Evolutionary conservation across 768 basidiomycete genomes (phyloP).

Genomic region (Termitomyces sp.): DNA sequence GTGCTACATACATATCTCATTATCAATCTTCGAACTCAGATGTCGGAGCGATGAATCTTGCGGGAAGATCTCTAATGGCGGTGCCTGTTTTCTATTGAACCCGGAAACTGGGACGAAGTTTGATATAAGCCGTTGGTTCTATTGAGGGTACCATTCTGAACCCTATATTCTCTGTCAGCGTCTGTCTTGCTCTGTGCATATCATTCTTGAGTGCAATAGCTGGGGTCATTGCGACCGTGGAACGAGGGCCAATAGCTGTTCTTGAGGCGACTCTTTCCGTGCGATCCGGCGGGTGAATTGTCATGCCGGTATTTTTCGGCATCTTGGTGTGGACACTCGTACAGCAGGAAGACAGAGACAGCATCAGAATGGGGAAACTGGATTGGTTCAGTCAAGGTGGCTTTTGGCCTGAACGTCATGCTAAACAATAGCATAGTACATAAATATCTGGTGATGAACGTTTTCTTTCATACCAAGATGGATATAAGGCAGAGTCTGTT

Average conservation of each 20-base stretch:
- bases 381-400: slow-evolving; percentile 13
- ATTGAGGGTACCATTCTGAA: not conserved
- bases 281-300: not conserved
- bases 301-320: not conserved
- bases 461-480: not conserved
- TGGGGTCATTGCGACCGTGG: not conserved
- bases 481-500: not conserved
- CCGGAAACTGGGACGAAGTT: not conserved
- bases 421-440: slow-evolving; percentile 12
- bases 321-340: not conserved
- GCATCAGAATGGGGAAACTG: not conserved
- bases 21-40: slow-evolving; percentile 9
- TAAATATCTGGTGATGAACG: slow-evolving; percentile 12
- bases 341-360: not conserved
- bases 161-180: not conserved
- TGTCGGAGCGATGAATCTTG: slow-evolving; percentile 14
- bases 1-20: slow-evolving; percentile 7
- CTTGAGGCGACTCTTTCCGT: not conserved
- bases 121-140: not conserved
- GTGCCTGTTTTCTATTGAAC: slow-evolving; percentile 9
- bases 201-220: not conserved
- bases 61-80: slow-evolving; percentile 6
- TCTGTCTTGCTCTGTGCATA: not conserved
- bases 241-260: not conserved
- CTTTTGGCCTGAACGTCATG: slow-evolving; percentile 14